phyloP scores from a whole-genome alignment of 352 stramenopile species.

The Phytophthora tentaculata region DNA sequence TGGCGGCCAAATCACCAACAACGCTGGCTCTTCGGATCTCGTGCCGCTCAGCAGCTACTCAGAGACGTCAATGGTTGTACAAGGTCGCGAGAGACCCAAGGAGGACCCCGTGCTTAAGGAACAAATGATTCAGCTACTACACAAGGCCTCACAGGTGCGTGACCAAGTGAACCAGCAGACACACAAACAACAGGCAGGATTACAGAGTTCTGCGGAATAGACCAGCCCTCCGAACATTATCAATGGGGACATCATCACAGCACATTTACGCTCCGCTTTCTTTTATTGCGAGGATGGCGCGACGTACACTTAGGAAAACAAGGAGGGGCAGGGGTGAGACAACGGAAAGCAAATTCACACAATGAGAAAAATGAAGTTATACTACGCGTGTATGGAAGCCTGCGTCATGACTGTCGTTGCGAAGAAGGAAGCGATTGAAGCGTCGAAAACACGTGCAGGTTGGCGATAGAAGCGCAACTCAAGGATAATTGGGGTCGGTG shows the following conservation, averaged over 20 bases:
- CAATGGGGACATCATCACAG: constrained; percentile 14
- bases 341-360: background rate
- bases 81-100: constrained; percentile 42
- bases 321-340: constrained; percentile 3
- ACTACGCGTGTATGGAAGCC: background rate
- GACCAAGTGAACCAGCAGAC: constrained; percentile 72
- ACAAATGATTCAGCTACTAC: constrained; percentile 87
- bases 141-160: constrained; percentile 83
- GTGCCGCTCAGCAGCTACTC: constrained; percentile 72
- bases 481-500: background rate
- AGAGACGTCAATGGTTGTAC: constrained; percentile 59
- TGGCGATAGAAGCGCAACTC: constrained; percentile 23
- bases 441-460: background rate
- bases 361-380: constrained; percentile 17
- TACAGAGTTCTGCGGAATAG: constrained; percentile 81
- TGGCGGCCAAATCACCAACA: constrained; percentile 19
- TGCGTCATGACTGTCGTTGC: background rate
- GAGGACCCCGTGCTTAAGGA: constrained; percentile 84
- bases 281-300: constrained; percentile 16
- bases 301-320: constrained; percentile 31
- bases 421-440: constrained; percentile 1
- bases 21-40: constrained; percentile 61
- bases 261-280: constrained; percentile 22
- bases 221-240: constrained; percentile 15
- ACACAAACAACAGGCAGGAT: constrained; percentile 63